Conservation (phyloP, 371 early-diverging fungal genomes). For the Mucor velutinosus region DNA sequence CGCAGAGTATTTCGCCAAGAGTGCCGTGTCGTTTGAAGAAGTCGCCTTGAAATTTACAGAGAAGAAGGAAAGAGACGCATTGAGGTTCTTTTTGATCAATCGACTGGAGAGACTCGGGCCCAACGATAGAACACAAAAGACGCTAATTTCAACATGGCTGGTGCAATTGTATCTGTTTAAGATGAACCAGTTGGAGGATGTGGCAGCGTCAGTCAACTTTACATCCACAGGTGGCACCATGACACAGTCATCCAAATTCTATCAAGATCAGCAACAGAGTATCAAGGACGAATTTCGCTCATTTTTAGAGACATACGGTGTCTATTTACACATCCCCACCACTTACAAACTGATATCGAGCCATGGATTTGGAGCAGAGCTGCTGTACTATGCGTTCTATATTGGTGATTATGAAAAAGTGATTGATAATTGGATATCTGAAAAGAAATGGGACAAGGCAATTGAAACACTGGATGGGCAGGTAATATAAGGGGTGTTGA, state of each 20-base stretch:
- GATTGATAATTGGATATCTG: conserved; percentile 79
- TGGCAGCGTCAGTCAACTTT: conserved; percentile 53
- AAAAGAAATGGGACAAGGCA: conserved; percentile 75
- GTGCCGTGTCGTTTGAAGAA: conserved; percentile 84
- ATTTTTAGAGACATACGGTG: conserved; percentile 71
- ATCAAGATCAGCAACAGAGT: conserved; percentile 53
- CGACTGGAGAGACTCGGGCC: conserved; percentile 66
- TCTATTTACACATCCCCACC: conserved; percentile 64
- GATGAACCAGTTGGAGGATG: conserved; percentile 73
- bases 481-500: conserved; percentile 32
- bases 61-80: conserved; percentile 71
- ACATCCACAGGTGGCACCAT: conserved; percentile 15
- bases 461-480: conserved; percentile 78
- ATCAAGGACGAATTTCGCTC: conserved; percentile 71
- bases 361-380: conserved; percentile 80
- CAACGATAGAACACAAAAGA: conserved; percentile 78
- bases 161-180: conserved; percentile 82
- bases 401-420: conserved; percentile 85
- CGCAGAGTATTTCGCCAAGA: conserved; percentile 86
- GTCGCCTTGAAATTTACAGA: conserved; percentile 83
- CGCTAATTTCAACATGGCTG: conserved; percentile 86
- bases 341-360: conserved; percentile 78
- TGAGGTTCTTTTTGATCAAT: conserved; percentile 75
- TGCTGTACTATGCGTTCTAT: conserved; percentile 79
- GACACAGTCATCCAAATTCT: conserved; percentile 26